Evolutionary conservation across 2,329 filamentous ascomycete species (phyloP).

Genomic region (Cylindrodendrum hubeiense): DNA sequence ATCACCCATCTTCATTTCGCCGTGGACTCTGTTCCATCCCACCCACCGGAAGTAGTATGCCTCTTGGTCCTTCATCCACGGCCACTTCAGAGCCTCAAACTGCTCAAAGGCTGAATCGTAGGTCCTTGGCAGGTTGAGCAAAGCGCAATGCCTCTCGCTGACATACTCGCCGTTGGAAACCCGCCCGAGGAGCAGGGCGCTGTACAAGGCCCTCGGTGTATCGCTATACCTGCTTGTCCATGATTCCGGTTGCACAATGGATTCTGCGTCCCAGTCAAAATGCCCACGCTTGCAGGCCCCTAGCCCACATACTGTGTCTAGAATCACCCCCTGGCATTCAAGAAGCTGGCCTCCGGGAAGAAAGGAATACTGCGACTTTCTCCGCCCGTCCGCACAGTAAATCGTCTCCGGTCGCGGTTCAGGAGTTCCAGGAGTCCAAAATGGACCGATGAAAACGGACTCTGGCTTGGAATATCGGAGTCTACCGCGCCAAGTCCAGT

Average conservation of each 20-base stretch:
- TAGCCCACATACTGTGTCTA: constrained; percentile 19
- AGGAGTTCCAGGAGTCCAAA: constrained; percentile 22
- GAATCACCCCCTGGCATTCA: constrained; percentile 16
- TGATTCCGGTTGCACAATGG: constrained; percentile 10
- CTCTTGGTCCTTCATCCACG: constrained; percentile 25
- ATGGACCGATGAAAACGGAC: constrained; percentile 17
- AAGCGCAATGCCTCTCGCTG: constrained; percentile 11
- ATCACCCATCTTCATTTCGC: constrained; percentile 12
- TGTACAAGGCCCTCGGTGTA: constrained; percentile 13
- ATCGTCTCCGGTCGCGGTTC: constrained; percentile 20
- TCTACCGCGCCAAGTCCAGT: constrained; percentile 28
- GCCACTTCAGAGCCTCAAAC: constrained; percentile 11
- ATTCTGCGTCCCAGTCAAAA: constrained; percentile 21
- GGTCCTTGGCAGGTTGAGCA: constrained; percentile 17
- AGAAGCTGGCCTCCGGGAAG: constrained; percentile 2
- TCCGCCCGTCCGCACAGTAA: constrained; percentile 15
- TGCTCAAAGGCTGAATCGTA: constrained; percentile 12
- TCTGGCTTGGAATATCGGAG: constrained; percentile 25
- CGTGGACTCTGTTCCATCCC: constrained; percentile 14
- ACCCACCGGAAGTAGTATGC: constrained; percentile 25
- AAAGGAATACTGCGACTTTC: neutral
- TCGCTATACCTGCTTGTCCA: constrained; percentile 21
- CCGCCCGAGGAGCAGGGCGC: constrained; percentile 19
- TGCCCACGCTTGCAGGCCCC: constrained; percentile 22
- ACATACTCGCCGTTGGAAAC: constrained; percentile 24